Conservation (phyloP, 768 basidiomycete species). For the Naganishia kalamii region DNA sequence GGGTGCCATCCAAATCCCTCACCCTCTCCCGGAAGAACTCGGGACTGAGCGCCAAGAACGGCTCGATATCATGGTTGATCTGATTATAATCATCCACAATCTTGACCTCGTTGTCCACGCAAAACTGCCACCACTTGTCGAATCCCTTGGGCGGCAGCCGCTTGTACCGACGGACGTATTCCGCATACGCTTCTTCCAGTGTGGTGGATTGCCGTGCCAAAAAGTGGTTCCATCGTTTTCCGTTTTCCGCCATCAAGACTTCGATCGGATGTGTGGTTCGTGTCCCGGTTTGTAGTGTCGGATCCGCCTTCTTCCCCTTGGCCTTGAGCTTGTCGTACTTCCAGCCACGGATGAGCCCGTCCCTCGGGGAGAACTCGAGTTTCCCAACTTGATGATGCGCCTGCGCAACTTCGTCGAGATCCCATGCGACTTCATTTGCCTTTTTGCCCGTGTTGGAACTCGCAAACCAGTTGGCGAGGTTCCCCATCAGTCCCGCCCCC, state of each 20-base stretch:
- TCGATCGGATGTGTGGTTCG: conserved; percentile 39
- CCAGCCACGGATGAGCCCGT: conserved; percentile 39
- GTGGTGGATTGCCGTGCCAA: conserved; percentile 64
- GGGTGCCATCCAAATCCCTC: conserved; percentile 24
- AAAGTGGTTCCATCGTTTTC: conserved; percentile 34
- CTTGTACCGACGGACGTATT: conserved; percentile 71
- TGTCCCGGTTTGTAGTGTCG: conserved; percentile 23
- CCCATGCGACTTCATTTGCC: not conserved
- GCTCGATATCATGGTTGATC: conserved; percentile 60
- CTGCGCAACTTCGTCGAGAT: conserved; percentile 1
- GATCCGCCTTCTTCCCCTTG: conserved; percentile 6
- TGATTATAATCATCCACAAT: conserved; percentile 68
- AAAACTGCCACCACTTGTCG: conserved; percentile 81
- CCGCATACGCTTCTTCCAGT: conserved; percentile 66
- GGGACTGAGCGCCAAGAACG: conserved; percentile 71
- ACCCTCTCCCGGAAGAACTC: conserved; percentile 41
- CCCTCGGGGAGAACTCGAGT: conserved; percentile 22
- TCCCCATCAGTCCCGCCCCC: not conserved
- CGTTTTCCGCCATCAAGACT: conserved; percentile 33
- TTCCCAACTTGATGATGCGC: conserved; percentile 12
- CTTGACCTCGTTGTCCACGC: conserved; percentile 61
- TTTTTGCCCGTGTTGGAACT: not conserved
- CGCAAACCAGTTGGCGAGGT: not conserved
- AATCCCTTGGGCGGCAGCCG: conserved; percentile 82
- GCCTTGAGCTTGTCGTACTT: conserved; percentile 26